phyloP scores from a whole-genome alignment of 1,139 yeast genomes.

The Geotrichum carabidarum region DNA sequence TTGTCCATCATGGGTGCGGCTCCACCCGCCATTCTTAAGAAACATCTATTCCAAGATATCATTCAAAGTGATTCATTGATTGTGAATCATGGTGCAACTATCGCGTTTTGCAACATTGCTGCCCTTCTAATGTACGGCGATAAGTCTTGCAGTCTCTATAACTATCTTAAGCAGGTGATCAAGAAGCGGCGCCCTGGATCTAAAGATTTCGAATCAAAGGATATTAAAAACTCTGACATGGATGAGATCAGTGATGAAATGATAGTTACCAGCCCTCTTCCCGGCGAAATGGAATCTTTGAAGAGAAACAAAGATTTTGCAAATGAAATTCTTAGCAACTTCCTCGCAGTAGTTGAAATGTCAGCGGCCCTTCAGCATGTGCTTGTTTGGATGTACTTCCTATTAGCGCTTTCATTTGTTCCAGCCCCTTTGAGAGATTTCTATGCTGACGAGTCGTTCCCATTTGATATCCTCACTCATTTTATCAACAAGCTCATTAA shows the following conservation, averaged over 20 bases:
- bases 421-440: slow-evolving; percentile 17
- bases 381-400: slow-evolving; percentile 29
- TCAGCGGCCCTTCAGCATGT: slow-evolving; percentile 25
- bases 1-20: not conserved
- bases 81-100: slow-evolving; percentile 23
- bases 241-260: not conserved
- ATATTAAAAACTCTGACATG: not conserved
- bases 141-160: slow-evolving; percentile 15
- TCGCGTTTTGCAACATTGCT: slow-evolving; percentile 31
- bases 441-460: slow-evolving; percentile 20
- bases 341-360: slow-evolving; percentile 14
- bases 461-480: slow-evolving; percentile 11
- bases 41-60: not conserved
- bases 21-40: not conserved
- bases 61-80: not conserved
- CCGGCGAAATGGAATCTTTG: slow-evolving; percentile 2
- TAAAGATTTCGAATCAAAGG: not conserved
- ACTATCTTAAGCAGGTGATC: slow-evolving; percentile 10
- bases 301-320: slow-evolving; percentile 18
- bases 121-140: slow-evolving; percentile 30
- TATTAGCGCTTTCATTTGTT: slow-evolving; percentile 24
- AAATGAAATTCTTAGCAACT: slow-evolving; percentile 20
- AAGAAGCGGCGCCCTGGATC: not conserved
- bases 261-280: not conserved
- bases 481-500: slow-evolving; percentile 11